A percentile compares a stretch with the other conserved stretches of the same genome.
Conservation (phyloP, 202 grass and related monocot genomes). For the Schoenoplectus tabernaemontani region DNA sequence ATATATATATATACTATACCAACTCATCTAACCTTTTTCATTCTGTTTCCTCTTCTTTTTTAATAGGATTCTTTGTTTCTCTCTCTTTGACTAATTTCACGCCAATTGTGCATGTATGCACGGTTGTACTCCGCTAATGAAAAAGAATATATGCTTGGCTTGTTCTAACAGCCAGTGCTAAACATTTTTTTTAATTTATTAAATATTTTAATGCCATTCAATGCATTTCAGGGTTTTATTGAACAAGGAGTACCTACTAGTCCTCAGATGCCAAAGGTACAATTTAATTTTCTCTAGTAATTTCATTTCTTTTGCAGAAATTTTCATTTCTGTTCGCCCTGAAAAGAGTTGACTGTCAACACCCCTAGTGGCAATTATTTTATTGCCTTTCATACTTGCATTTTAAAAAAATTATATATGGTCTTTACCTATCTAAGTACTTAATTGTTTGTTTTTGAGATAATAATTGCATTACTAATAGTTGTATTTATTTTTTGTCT, state of each 20-base stretch:
- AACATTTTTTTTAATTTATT: neutral
- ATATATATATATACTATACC: slow-evolving; percentile 10
- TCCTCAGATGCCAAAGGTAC: slow-evolving; percentile 81
- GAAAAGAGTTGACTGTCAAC: neutral
- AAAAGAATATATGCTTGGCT: slow-evolving; percentile 16
- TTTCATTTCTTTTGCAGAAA: neutral
- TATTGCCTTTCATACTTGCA: neutral
- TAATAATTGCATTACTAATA: slow-evolving; percentile 5
- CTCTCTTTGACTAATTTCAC: slow-evolving; percentile 21
- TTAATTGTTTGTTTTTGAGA: neutral
- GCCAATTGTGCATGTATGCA: slow-evolving; percentile 11
- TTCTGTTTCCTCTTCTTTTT: neutral
- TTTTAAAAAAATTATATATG: neutral
- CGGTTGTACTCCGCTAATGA: slow-evolving; percentile 1
- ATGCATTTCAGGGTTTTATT: slow-evolving; percentile 74
- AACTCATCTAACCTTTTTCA: neutral
- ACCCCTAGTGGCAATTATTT: neutral
- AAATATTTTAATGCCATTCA: neutral
- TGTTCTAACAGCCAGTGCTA: neutral
- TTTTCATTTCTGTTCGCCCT: neutral
- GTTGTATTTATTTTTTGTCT: slow-evolving; percentile 18
- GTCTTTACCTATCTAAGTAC: neutral
- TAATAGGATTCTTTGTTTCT: neutral
- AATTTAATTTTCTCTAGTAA: slow-evolving; percentile 7
- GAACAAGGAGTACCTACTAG: slow-evolving; percentile 83